Evolutionary conservation across 2,329 filamentous ascomycete genomes (phyloP).

Genomic region (Paraconiothyrium sp.): DNA sequence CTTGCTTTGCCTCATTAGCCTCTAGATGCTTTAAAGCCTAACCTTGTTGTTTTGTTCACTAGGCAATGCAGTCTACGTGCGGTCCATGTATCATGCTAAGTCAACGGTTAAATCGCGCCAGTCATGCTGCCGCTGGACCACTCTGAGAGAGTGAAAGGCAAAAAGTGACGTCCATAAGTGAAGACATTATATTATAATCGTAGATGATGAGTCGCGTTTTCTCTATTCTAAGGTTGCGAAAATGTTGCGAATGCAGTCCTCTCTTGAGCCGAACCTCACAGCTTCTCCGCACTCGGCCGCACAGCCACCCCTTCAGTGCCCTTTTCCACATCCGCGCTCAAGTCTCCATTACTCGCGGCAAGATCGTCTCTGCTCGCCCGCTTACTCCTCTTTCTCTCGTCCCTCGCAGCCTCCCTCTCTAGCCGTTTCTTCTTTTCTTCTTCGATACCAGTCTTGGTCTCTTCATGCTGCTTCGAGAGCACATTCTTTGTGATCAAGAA

Average conservation of each 20-base stretch:
- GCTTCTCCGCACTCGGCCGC: neutral
- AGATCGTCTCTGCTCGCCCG: constrained; percentile 34
- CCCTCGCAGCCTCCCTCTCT: constrained; percentile 46
- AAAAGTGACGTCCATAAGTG: neutral
- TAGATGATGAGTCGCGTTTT: no score
- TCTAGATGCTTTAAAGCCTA: neutral
- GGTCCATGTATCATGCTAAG: neutral
- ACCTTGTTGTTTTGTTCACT: neutral
- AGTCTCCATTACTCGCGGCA: constrained; percentile 34
- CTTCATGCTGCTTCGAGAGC: constrained; percentile 55
- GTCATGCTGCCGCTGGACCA: neutral
- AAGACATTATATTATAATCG: neutral
- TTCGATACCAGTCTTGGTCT: constrained; percentile 61
- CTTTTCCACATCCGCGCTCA: constrained; percentile 29
- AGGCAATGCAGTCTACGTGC: neutral
- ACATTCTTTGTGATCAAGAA: constrained; percentile 55
- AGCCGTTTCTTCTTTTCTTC: constrained; percentile 51
- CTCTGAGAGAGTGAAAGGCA: neutral
- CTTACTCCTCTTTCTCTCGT: constrained; percentile 37
- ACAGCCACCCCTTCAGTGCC: neutral
- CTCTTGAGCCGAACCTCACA: neutral
- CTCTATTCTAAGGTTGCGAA: neutral
- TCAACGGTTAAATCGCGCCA: neutral
- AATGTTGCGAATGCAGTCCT: neutral
- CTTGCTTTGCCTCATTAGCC: neutral